Conservation (phyloP, 352 stramenopile species). For the Pythium dissotocum region DNA sequence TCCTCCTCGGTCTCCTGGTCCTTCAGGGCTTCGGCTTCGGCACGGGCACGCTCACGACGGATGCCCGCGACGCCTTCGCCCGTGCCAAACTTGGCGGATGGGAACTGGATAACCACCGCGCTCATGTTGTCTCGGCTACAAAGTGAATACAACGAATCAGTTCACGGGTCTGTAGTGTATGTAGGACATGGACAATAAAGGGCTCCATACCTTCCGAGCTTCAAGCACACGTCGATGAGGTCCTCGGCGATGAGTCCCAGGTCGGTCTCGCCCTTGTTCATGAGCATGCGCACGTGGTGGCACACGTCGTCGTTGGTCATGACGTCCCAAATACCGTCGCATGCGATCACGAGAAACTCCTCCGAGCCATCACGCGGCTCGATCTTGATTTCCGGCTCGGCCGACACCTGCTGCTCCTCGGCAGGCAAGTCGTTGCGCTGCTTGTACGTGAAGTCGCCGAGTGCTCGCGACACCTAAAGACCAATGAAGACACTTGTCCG, state of each 20-base stretch:
- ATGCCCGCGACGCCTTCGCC: constrained; percentile 65
- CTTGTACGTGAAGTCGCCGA: constrained; percentile 87
- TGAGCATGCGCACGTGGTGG: constrained; percentile 78
- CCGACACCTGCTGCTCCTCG: constrained; percentile 82
- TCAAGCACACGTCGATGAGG: constrained; percentile 74
- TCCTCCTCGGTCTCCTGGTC: constrained; percentile 29
- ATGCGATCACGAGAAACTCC: constrained; percentile 91
- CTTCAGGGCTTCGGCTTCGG: constrained; percentile 48
- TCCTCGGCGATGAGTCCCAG: constrained; percentile 81
- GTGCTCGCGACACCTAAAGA: constrained; percentile 65
- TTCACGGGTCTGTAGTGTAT: too few species aligned
- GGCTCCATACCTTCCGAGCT: constrained; percentile 53
- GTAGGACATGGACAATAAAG: too few species aligned
- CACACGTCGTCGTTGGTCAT: constrained; percentile 91
- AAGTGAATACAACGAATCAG: not conserved
- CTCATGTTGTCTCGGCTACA: constrained; percentile 82
- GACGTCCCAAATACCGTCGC: constrained; percentile 94
- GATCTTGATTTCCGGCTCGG: constrained; percentile 88
- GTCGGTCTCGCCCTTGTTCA: constrained; percentile 66
- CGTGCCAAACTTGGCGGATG: constrained; percentile 56
- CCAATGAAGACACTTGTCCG: not conserved
- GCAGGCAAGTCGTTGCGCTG: constrained; percentile 49
- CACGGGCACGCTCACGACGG: constrained; percentile 48
- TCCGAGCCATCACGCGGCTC: constrained; percentile 77
- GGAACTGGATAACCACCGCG: constrained; percentile 78